Conservation (phyloP, 2,329 filamentous ascomycete genomes). For the Salinomyces thailandicus region DNA sequence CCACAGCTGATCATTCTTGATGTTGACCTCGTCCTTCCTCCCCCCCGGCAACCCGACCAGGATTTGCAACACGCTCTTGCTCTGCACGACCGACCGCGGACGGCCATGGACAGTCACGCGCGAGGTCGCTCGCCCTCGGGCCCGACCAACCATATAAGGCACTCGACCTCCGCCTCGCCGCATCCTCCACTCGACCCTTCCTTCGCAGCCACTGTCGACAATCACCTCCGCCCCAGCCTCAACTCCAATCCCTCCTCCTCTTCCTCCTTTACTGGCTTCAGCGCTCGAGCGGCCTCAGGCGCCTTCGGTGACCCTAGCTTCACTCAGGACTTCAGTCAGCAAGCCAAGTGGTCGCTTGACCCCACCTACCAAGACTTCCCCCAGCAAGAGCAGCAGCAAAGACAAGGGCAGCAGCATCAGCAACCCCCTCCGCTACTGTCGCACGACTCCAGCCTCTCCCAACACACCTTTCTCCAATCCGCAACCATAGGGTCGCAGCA, state of each 20-base stretch:
- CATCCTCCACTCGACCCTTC: constrained; percentile 16
- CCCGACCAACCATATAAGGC: constrained; percentile 19
- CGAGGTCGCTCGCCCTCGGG: constrained; percentile 21
- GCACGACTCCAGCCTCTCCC: constrained; percentile 28
- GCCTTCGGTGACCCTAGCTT: constrained; percentile 24
- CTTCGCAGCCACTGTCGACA: constrained; percentile 7
- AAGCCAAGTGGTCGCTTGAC: constrained; percentile 32
- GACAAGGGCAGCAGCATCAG: constrained; percentile 21
- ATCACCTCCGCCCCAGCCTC: too few relatives aligned
- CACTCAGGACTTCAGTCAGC: constrained; percentile 37
- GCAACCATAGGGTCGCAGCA: constrained; percentile 36
- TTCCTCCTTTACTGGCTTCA: too few relatives aligned
- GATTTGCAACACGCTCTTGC: too few relatives aligned
- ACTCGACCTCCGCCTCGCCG: constrained; percentile 21
- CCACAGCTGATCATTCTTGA: too few relatives aligned
- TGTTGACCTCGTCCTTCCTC: too few relatives aligned
- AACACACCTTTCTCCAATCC: constrained; percentile 34
- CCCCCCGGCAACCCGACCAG: too few relatives aligned
- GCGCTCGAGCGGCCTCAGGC: constrained; percentile 15
- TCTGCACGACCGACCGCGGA: too few relatives aligned
- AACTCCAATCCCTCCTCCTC: too few relatives aligned
- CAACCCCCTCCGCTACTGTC: constrained; percentile 8
- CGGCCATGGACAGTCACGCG: constrained; percentile 28
- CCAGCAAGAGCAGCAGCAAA: constrained; percentile 21
- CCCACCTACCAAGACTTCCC: constrained; percentile 23